These are phyloP conservation scores for Lactarius trivialis DNA, from an alignment of 768 basidiomycete genomes.

Conservation along the genomic window DNA sequence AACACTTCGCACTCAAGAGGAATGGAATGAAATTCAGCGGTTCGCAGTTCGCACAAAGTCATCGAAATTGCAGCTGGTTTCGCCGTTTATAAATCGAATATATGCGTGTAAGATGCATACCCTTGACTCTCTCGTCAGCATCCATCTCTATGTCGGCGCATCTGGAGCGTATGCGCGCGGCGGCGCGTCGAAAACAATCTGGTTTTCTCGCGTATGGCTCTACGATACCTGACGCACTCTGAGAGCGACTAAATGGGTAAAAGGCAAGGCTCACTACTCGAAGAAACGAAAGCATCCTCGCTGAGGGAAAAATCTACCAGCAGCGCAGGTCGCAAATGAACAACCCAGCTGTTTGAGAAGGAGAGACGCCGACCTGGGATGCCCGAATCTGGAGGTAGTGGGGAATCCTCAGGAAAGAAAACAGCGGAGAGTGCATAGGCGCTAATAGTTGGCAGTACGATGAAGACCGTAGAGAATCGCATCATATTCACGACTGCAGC, in stretches of 20 bases:
- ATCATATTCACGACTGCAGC: not conserved
- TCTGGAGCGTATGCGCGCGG: slow-evolving; percentile 12
- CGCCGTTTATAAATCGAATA: not conserved
- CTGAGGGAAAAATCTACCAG: not conserved
- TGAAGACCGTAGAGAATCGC: not conserved
- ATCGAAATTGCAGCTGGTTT: slow-evolving; percentile 20
- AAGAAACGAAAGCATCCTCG: not conserved
- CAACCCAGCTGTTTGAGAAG: not conserved
- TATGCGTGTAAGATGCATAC: slow-evolving; percentile 8
- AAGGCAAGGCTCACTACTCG: not conserved
- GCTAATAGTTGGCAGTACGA: not conserved
- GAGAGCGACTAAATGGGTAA: not conserved
- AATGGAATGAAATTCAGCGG: slow-evolving; percentile 18
- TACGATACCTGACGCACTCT: not conserved
- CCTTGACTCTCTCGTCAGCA: slow-evolving; percentile 19
- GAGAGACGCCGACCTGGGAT: not conserved
- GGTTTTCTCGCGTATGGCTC: slow-evolving; percentile 14
- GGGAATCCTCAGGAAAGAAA: not conserved
- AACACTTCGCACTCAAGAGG: slow-evolving; percentile 23
- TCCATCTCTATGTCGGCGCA: slow-evolving; percentile 21
- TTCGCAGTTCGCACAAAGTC: slow-evolving; percentile 23
- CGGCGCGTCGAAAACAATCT: slow-evolving; percentile 23
- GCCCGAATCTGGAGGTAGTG: not conserved
- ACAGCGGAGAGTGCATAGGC: not conserved
- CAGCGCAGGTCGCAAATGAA: not conserved